Evolutionary conservation across 495 filamentous ascomycete genomes (phyloP).

Genomic region (Sporormia fimetaria): DNA sequence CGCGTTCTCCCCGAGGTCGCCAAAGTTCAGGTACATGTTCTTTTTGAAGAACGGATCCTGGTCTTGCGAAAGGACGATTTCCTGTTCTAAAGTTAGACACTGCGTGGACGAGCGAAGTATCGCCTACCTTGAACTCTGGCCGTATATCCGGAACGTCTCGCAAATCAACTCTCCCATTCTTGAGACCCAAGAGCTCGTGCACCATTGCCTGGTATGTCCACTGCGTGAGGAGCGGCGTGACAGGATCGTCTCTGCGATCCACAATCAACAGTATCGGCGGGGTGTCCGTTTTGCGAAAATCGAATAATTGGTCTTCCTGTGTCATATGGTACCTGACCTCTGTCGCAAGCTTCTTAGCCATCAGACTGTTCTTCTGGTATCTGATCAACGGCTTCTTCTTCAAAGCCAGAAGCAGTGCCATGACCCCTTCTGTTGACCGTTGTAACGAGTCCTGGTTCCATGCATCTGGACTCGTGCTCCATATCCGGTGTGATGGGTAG

Average conservation of each 20-base stretch:
- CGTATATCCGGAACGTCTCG: constrained; percentile 78
- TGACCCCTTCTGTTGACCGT: constrained; percentile 72
- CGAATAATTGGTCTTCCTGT: constrained; percentile 94
- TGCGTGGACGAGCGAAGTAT: not conserved
- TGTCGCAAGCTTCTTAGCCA: constrained; percentile 84
- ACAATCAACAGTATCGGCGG: constrained; percentile 84
- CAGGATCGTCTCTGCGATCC: constrained; percentile 86
- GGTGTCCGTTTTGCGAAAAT: constrained; percentile 91
- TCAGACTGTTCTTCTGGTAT: constrained; percentile 81
- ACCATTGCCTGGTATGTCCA: constrained; percentile 99
- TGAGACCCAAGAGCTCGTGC: constrained; percentile 85
- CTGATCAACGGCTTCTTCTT: constrained; percentile 95
- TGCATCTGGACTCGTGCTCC: constrained; percentile 61
- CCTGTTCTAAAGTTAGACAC: constrained; percentile 29
- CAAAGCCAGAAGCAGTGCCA: constrained; percentile 68
- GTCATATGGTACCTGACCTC: constrained; percentile 87
- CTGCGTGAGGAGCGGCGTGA: constrained; percentile 90
- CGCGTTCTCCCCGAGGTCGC: constrained; percentile 91
- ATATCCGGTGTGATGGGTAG: constrained; percentile 64
- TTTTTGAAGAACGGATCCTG: constrained; percentile 99
- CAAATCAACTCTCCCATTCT: constrained; percentile 83
- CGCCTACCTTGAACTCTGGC: constrained; percentile 59
- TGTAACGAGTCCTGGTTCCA: constrained; percentile 86
- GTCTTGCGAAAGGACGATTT: constrained; percentile 92
- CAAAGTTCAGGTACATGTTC: constrained; percentile 99